Conservation (phyloP, 164 flowering plant genomes). For the Piper betle region DNA sequence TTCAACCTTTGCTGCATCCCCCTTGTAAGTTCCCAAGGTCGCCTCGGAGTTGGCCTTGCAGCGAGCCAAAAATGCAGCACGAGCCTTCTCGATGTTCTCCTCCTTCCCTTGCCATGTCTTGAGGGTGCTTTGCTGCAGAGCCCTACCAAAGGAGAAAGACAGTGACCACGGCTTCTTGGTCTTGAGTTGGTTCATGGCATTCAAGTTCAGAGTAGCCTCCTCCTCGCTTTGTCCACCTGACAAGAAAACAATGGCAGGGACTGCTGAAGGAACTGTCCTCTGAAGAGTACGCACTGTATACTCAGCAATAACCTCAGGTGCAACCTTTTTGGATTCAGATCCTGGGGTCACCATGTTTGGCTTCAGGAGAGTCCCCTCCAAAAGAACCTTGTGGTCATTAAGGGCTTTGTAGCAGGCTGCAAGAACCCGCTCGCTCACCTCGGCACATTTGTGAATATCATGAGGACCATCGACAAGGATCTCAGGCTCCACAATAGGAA, state of each 20-base stretch:
- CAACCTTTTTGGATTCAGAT: conserved; percentile 27
- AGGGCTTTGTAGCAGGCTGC: conserved; percentile 43
- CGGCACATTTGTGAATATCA: conserved; percentile 29
- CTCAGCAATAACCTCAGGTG: conserved; percentile 32
- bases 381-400: conserved; percentile 32
- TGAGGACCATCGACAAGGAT: conserved; percentile 38
- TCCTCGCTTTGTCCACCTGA: not conserved
- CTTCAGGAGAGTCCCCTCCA: conserved; percentile 35
- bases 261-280: conserved; percentile 31
- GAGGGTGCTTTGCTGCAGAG: too few species aligned
- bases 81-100: too few species aligned
- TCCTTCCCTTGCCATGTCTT: too few species aligned
- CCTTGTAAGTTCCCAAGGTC: too few species aligned
- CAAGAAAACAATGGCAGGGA: conserved; percentile 14
- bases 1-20: too few species aligned
- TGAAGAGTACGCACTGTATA: conserved; percentile 30
- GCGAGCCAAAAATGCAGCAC: too few species aligned
- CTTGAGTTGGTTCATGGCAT: not conserved
- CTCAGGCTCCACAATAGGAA: conserved; percentile 47
- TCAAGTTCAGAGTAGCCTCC: not conserved
- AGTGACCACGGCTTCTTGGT: not conserved
- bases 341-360: conserved; percentile 47
- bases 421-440: conserved; percentile 34
- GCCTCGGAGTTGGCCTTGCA: too few species aligned
- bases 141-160: not conserved